These are phyloP conservation scores for Colletotrichum ledebouriae DNA, from an alignment of 2,329 filamentous ascomycete species.

Conservation along the genomic window DNA sequence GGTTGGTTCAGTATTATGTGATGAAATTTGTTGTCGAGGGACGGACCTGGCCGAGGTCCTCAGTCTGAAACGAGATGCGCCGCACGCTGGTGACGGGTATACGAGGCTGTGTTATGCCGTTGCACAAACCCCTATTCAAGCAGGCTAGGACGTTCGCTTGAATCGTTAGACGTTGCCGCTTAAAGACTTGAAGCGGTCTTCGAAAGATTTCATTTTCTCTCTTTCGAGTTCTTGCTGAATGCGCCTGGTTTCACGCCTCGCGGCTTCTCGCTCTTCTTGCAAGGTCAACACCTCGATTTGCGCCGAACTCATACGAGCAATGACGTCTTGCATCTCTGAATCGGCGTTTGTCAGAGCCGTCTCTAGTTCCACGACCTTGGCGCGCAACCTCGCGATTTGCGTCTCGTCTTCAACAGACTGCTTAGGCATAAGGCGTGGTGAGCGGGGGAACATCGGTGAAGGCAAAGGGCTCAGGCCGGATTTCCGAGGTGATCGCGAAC, in stretches of 20 bases:
- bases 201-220: constrained; percentile 69
- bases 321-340: constrained; percentile 85
- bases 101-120: constrained; percentile 32
- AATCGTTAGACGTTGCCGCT: constrained; percentile 44
- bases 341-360: constrained; percentile 72
- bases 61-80: constrained; percentile 37
- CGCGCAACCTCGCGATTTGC: constrained; percentile 81
- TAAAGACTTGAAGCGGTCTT: constrained; percentile 54
- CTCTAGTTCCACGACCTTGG: constrained; percentile 87
- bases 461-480: constrained; percentile 52
- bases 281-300: constrained; percentile 88
- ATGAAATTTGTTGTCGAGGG: constrained; percentile 15
- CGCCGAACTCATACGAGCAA: constrained; percentile 82
- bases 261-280: constrained; percentile 80
- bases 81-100: constrained; percentile 36
- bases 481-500: constrained; percentile 50
- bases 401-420: constrained; percentile 79
- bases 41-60: constrained; percentile 28
- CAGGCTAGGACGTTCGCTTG: constrained; percentile 1
- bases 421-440: constrained; percentile 65
- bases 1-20: not conserved
- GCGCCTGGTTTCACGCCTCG: constrained; percentile 77
- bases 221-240: constrained; percentile 76
- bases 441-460: constrained; percentile 57
- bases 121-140: constrained; percentile 33